Conservation (phyloP, 1,284 basidiomycete species). For the Ganoderma multipileum region DNA sequence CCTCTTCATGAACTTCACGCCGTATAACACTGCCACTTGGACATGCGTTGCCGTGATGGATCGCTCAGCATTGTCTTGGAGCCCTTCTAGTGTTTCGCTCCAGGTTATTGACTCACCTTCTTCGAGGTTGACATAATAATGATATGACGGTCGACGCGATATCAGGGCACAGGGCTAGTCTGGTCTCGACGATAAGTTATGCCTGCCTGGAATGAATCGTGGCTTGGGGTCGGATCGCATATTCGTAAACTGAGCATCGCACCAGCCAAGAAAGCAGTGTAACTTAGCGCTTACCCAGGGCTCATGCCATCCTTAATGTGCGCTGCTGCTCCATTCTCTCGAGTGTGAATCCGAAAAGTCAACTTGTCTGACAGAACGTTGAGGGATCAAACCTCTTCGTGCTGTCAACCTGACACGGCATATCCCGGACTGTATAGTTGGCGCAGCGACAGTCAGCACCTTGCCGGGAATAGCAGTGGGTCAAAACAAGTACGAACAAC, state of each 20-base stretch:
- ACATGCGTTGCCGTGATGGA: background rate
- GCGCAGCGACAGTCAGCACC: background rate
- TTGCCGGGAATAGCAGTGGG: background rate
- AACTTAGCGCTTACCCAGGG: background rate
- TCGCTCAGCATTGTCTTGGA: background rate
- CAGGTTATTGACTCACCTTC: background rate
- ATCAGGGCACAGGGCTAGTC: background rate
- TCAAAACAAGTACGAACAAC: background rate
- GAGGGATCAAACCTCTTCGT: background rate
- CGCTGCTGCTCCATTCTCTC: background rate
- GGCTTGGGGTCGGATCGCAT: background rate
- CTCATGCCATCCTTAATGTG: background rate
- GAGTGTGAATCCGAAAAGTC: background rate
- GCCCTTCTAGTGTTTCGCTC: background rate
- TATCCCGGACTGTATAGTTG: background rate
- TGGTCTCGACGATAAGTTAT: background rate
- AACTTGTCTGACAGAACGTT: background rate
- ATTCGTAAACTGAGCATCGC: background rate
- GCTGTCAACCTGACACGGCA: background rate
- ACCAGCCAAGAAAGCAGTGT: background rate
- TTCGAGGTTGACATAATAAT: background rate
- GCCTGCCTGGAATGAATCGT: background rate
- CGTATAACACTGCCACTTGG: conserved; percentile 2
- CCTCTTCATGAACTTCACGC: conserved; percentile 5
- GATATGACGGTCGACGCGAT: background rate